Conservation (phyloP, 805 yeast species). For the Kregervanrija fluxuum region DNA sequence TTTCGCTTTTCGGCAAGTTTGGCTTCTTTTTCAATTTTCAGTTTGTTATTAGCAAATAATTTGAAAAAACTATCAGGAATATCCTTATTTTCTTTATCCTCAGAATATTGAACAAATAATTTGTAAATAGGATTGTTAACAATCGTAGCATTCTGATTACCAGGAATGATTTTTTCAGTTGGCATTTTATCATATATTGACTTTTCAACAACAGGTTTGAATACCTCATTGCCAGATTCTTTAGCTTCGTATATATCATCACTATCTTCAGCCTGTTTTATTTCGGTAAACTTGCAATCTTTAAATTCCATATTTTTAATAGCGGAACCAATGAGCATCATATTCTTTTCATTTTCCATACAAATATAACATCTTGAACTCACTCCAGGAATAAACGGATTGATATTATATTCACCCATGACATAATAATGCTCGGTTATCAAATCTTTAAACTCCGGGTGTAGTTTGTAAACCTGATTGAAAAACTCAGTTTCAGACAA, state of each 20-base stretch:
- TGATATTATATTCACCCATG: conserved; percentile 31
- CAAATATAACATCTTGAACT: conserved; percentile 36
- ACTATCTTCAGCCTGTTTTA: not conserved
- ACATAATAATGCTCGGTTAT: conserved; percentile 29
- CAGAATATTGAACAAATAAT: conserved; percentile 6
- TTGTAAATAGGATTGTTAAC: conserved; percentile 8
- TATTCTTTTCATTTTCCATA: conserved; percentile 24
- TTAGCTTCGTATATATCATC: not conserved
- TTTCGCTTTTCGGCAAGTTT: conserved; percentile 4
- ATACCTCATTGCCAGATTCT: conserved; percentile 14
- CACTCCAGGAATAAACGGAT: conserved; percentile 32
- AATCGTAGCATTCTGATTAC: conserved; percentile 10
- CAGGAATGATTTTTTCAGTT: not conserved
- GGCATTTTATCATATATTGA: conserved; percentile 30
- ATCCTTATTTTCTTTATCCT: not conserved
- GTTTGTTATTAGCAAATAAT: not conserved
- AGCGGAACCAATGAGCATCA: conserved; percentile 23
- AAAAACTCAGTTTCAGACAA: conserved; percentile 25
- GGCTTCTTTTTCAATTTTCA: not conserved
- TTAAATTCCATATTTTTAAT: conserved; percentile 24
- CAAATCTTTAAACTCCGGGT: conserved; percentile 1
- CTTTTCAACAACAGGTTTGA: conserved; percentile 30
- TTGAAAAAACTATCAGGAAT: not conserved
- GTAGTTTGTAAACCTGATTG: not conserved
- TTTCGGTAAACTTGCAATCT: conserved; percentile 5